phyloP scores from a whole-genome alignment of 768 basidiomycete genomes.

The Pleurotus salmoneostramineus region DNA sequence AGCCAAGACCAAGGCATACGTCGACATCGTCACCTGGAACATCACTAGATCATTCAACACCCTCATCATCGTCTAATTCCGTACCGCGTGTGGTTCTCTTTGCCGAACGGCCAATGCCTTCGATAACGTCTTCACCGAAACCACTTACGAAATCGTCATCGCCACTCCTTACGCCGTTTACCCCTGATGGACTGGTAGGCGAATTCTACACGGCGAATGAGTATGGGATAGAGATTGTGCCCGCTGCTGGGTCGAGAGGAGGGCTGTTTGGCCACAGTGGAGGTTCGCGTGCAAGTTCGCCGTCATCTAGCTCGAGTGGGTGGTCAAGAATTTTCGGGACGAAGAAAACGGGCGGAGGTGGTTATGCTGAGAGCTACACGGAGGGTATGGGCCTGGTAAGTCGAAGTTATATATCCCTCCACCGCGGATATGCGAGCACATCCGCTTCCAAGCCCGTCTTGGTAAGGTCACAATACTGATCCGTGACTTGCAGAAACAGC shows the following conservation, averaged over 20 bases:
- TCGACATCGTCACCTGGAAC: not conserved
- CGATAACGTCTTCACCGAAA: too few species aligned
- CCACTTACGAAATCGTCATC: not conserved
- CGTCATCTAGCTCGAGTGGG: not conserved
- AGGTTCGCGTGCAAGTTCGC: not conserved
- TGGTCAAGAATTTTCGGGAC: not conserved
- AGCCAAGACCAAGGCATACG: not conserved
- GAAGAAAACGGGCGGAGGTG: not conserved
- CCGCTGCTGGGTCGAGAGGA: not conserved
- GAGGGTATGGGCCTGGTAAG: not conserved
- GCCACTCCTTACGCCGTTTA: not conserved
- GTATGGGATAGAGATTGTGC: conserved; percentile 2
- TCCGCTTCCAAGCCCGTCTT: too few species aligned
- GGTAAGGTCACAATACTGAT: too few species aligned
- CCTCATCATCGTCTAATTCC: not conserved
- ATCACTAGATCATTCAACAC: not conserved
- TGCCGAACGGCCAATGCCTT: not conserved
- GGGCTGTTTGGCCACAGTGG: not conserved
- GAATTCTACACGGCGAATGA: conserved; percentile 1
- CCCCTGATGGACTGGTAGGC: not conserved
- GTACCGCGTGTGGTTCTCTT: not conserved
- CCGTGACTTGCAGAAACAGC: not conserved
- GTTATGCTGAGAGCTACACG: not conserved
- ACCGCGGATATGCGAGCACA: too few species aligned
- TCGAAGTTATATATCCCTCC: not conserved